Evolutionary conservation across 345 rosid genomes (phyloP), one percentile per base, ranked within the genome.

Genomic region (Populus pruinosa): DNA sequence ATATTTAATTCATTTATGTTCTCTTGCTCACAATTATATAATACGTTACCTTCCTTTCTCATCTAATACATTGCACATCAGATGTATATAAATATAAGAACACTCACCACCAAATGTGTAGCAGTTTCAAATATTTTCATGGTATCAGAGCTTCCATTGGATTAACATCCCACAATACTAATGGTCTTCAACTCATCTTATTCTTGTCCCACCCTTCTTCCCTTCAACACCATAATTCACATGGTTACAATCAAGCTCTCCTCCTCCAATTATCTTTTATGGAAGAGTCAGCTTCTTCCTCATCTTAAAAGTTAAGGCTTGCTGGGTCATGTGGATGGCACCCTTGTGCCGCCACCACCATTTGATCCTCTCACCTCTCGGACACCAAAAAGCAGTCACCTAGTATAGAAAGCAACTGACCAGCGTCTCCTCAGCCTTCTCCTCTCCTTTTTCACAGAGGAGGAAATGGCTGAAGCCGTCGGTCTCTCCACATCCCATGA

Each of bases 221-320:
- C 44, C 5, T 41, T 41, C 2, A 41, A 41, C 11, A 41, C 44
- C 44, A 41, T 41, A 12, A 20, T 53, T 53, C 59, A 53, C 10
- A 53, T 53, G 23, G n/a, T 53, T 8, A 53, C 10, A 7, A 20
- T 53, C 59, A 63, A 63, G 6, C 35, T 63, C 17, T 25, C 33
- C 5, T 63, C 67, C 35, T 63, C 67, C 33, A 63, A 25, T 5
- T 25, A 63, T 5, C 67, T 63, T 12, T 0, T 25, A 12, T 63
- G 17, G 6, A 63, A 63, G 67, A 25, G 17, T 14, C 8, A 63
- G 3, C 18, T 63, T 63, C 35, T 63, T 63, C 35, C 67, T 3
- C 18, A 25, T 4, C 0, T 62, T 62, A 6, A 11, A 1, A 62
- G 35, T 2, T 2, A 63, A 25, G 18, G 6, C 0, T 0, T 63